phyloP scores from a whole-genome alignment of 1,284 basidiomycete species.

The Volvariella volvacea region DNA sequence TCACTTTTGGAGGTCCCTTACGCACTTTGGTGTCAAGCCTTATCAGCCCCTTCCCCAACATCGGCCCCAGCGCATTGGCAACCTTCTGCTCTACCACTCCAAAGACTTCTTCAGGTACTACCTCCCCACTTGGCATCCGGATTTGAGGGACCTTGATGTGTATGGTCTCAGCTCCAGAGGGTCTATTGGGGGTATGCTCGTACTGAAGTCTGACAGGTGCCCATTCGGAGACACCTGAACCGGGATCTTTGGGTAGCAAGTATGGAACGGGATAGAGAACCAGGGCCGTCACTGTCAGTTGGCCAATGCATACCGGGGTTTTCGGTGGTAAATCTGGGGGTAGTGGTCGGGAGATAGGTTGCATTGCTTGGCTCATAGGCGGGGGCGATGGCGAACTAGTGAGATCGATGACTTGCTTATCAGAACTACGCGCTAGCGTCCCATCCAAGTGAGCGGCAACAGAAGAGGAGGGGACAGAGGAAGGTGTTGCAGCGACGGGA shows the following conservation, averaged over 20 bases:
- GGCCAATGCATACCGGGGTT: conserved; percentile 85
- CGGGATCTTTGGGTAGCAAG: conserved; percentile 42
- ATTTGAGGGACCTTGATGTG: conserved; percentile 69
- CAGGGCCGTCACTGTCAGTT: conserved; percentile 74
- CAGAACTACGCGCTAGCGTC: conserved; percentile 11
- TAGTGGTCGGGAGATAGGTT: conserved; percentile 19
- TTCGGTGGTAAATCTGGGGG: conserved; percentile 58
- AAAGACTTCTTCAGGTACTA: conserved; percentile 57
- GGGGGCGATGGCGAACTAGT: conserved; percentile 71
- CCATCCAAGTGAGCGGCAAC: too few species aligned
- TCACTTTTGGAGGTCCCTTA: conserved; percentile 54
- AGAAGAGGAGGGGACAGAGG: conserved; percentile 12
- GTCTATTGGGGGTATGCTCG: conserved; percentile 53
- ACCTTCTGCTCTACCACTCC: conserved; percentile 83
- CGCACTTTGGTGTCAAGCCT: conserved; percentile 77
- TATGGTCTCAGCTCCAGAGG: conserved; percentile 65
- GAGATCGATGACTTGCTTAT: conserved; percentile 65
- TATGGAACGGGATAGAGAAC: conserved; percentile 83
- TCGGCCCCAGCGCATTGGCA: conserved; percentile 70
- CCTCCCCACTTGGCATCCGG: conserved; percentile 43
- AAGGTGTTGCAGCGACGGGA: conserved; percentile 6
- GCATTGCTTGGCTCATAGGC: conserved; percentile 23
- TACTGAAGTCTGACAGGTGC: conserved; percentile 71
- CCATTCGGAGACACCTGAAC: conserved; percentile 53
- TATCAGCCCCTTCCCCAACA: conserved; percentile 79